Percentiles rank a stretch among this genome's conserved stretches.
These are phyloP conservation scores for Aaosphaeria arxii DNA, from an alignment of 2,329 filamentous ascomycete species.

Conservation along the genomic window DNA sequence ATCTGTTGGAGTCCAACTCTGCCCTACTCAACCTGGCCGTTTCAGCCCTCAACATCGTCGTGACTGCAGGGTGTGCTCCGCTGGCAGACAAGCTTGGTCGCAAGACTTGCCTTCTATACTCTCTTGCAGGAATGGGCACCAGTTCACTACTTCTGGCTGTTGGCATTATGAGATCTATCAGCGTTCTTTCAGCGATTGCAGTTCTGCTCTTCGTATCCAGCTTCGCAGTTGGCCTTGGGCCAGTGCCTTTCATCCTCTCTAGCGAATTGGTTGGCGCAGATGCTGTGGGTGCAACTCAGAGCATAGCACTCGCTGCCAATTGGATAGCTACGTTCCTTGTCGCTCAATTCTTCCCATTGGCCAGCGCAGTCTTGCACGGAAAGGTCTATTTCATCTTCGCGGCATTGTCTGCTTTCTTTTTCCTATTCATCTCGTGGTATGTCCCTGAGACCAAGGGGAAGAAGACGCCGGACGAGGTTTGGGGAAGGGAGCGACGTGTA, in stretches of 20 bases:
- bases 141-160: constrained; percentile 75
- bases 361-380: constrained; percentile 76
- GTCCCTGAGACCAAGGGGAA: constrained; percentile 91
- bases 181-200: constrained; percentile 74
- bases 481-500: constrained; percentile 60
- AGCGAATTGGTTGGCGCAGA: constrained; percentile 88
- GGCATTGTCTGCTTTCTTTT: constrained; percentile 65
- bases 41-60: constrained; percentile 79
- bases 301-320: constrained; percentile 81
- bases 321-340: constrained; percentile 90
- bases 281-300: constrained; percentile 88
- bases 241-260: constrained; percentile 90
- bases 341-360: constrained; percentile 88
- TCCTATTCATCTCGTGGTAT: constrained; percentile 66
- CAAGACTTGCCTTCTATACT: constrained; percentile 78
- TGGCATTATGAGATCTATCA: constrained; percentile 70
- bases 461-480: constrained; percentile 83
- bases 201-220: constrained; percentile 84
- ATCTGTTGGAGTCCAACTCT: constrained; percentile 76
- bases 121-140: constrained; percentile 78
- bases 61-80: constrained; percentile 77
- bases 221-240: constrained; percentile 87
- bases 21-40: constrained; percentile 83
- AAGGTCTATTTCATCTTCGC: constrained; percentile 94
- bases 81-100: constrained; percentile 84